Conservation (phyloP, 2,329 filamentous ascomycete genomes). For the Xylaria sp. region DNA sequence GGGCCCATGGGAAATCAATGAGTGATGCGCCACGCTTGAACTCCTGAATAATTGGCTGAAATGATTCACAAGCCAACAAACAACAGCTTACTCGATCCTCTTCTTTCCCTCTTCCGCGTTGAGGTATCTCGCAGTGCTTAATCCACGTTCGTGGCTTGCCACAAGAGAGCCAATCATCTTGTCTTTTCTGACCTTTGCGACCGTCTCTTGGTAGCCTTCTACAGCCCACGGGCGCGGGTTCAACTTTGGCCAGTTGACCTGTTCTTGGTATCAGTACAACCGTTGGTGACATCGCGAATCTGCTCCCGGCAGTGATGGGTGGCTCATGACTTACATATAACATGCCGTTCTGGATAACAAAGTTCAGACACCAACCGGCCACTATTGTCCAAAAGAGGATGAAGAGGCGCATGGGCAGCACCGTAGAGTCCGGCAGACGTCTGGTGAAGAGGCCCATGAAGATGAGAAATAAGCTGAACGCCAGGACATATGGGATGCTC, state of each 20-base stretch:
- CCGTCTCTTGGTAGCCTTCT: conserved; percentile 84
- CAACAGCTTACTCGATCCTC: conserved; percentile 66
- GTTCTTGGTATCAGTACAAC: conserved; percentile 20
- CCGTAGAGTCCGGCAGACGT: conserved; percentile 63
- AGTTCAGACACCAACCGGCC: conserved; percentile 65
- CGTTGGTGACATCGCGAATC: background rate
- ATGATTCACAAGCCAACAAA: background rate
- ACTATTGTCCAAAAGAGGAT: conserved; percentile 71
- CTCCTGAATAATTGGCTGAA: background rate
- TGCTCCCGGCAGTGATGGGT: background rate
- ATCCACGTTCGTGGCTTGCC: conserved; percentile 69
- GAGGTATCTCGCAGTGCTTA: conserved; percentile 74
- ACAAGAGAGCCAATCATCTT: conserved; percentile 73
- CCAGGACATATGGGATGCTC: conserved; percentile 85
- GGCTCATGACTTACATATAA: conserved; percentile 69
- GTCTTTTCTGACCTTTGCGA: conserved; percentile 76
- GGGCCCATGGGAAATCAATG: background rate
- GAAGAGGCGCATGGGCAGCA: conserved; percentile 79
- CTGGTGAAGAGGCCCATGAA: conserved; percentile 69
- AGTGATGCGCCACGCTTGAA: background rate
- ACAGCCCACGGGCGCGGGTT: conserved; percentile 81
- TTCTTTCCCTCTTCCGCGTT: conserved; percentile 97
- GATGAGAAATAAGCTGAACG: conserved; percentile 79
- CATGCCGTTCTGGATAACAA: conserved; percentile 80
- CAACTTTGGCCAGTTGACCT: conserved; percentile 98